Conservation (phyloP, 1,139 yeast species). For the Pichia norvegensis region DNA sequence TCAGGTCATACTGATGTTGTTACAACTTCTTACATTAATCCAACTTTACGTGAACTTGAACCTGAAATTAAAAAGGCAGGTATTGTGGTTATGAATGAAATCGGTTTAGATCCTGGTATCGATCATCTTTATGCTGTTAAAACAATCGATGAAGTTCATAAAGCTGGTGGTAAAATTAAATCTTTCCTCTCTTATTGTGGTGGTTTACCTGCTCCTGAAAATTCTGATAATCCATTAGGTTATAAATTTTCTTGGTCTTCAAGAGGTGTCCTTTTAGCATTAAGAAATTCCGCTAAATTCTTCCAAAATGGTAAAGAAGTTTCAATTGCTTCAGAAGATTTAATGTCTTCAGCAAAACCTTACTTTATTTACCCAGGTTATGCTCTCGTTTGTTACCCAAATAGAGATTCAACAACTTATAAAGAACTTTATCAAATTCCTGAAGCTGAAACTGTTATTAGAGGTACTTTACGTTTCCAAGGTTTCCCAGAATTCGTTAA, state of each 20-base stretch:
- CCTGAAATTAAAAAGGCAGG: slow-evolving; percentile 77
- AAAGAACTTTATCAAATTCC: slow-evolving; percentile 89
- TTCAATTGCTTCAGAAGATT: slow-evolving; percentile 75
- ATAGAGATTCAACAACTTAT: slow-evolving; percentile 94
- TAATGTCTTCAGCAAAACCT: slow-evolving; percentile 93
- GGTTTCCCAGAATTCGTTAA: slow-evolving; percentile 98
- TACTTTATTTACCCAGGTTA: slow-evolving; percentile 94
- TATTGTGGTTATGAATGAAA: slow-evolving; percentile 85
- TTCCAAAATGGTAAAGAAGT: slow-evolving; percentile 81
- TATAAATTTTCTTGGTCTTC: slow-evolving; percentile 99
- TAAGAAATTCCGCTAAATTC: slow-evolving; percentile 87
- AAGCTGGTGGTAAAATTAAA: slow-evolving; percentile 82
- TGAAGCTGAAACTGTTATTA: slow-evolving; percentile 92
- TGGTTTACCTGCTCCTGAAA: slow-evolving; percentile 97
- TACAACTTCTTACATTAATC: slow-evolving; percentile 93
- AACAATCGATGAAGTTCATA: slow-evolving; percentile 95
- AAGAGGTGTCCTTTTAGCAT: slow-evolving; percentile 91
- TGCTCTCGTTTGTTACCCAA: slow-evolving; percentile 92
- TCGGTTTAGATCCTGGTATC: slow-evolving; percentile 95
- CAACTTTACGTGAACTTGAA: slow-evolving; percentile 78
- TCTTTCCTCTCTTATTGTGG: slow-evolving; percentile 96
- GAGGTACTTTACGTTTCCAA: slow-evolving; percentile 96
- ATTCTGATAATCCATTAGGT: slow-evolving; percentile 95
- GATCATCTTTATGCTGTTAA: slow-evolving; percentile 97
- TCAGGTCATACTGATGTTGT: slow-evolving; percentile 79